Evolutionary conservation across 306 rosid genomes (phyloP).

Genomic region (Trifolium subterraneum): DNA sequence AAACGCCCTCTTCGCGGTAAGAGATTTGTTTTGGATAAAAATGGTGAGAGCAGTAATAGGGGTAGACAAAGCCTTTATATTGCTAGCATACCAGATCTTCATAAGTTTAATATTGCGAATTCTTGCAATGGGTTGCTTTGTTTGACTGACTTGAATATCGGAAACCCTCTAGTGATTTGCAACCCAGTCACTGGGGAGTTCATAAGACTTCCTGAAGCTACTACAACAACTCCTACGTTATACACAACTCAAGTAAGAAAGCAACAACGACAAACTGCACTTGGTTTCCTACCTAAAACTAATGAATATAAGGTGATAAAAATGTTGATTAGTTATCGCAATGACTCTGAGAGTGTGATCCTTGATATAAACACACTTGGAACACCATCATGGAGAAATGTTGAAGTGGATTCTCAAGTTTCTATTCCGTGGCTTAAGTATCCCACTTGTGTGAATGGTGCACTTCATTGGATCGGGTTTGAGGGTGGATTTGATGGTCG

Average conservation of each 20-base stretch:
- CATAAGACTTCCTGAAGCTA: neutral
- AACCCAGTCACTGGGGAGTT: slow-evolving; percentile 44
- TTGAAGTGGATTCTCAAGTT: too few species aligned
- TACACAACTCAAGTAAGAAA: neutral
- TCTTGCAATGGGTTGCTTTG: slow-evolving; percentile 44
- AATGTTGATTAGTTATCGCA: neutral
- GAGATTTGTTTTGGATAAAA: neutral
- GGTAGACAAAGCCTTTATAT: neutral
- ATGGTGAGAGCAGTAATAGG: neutral
- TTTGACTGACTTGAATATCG: neutral
- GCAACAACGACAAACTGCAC: neutral
- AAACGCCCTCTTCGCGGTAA: neutral
- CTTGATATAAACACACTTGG: neutral
- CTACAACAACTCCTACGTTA: too few species aligned
- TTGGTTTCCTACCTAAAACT: slow-evolving; percentile 18
- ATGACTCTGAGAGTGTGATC: neutral
- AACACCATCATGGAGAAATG: too few species aligned
- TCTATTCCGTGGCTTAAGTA: too few species aligned
- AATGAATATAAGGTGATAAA: slow-evolving; percentile 16
- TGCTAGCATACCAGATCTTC: neutral
- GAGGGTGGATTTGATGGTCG: too few species aligned
- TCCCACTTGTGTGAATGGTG: too few species aligned
- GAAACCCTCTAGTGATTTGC: slow-evolving; percentile 31
- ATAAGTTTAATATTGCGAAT: slow-evolving; percentile 16
- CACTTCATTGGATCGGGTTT: too few species aligned